Evolutionary conservation across 176 grass and related monocot genomes (phyloP).

Genomic region (Oryza meridionalis): DNA sequence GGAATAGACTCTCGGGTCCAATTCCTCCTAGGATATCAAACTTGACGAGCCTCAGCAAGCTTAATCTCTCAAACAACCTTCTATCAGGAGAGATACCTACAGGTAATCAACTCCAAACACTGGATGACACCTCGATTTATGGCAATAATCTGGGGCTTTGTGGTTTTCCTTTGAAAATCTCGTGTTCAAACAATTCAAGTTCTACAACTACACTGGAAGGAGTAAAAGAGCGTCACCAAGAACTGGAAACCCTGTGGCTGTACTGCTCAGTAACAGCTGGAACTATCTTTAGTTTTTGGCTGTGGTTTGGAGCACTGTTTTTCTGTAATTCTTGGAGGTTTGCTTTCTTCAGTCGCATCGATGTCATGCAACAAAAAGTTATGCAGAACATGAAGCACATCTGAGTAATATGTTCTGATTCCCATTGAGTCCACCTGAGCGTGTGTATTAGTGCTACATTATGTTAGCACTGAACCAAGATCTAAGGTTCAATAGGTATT

Average conservation of each 20-base stretch:
- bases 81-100: constrained; percentile 25
- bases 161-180: background rate
- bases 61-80: constrained; percentile 27
- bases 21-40: constrained; percentile 26
- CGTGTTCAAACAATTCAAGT: background rate
- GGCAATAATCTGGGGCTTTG: constrained; percentile 16
- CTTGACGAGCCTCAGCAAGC: background rate
- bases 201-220: background rate
- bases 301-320: too few species aligned
- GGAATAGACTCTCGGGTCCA: constrained; percentile 25
- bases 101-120: constrained; percentile 3
- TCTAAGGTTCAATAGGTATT: too few species aligned
- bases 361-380: too few species aligned
- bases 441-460: too few species aligned
- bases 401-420: too few species aligned
- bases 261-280: constrained; percentile 15
- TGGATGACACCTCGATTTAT: constrained; percentile 2
- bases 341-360: too few species aligned
- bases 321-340: too few species aligned
- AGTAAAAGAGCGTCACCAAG: background rate
- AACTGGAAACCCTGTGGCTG: background rate
- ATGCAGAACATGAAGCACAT: too few species aligned
- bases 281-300: background rate
- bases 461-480: too few species aligned
- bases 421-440: too few species aligned